Base-by-base conservation (phyloP, 2,329 filamentous ascomycete species). In the Knufia petricola region DNA sequence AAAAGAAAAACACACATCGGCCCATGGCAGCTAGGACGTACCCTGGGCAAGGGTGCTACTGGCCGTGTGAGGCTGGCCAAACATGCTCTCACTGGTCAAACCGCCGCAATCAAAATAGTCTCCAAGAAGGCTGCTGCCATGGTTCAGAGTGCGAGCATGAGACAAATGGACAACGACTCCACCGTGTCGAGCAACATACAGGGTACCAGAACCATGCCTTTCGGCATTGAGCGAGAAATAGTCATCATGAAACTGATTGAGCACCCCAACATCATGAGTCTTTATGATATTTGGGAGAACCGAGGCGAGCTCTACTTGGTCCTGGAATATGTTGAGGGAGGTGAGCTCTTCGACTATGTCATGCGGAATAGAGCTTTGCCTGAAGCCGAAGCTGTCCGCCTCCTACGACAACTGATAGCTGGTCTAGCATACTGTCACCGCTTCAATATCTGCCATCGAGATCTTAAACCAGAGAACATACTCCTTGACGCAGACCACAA, bases 221-320 rank as follows among this genome's bases (percentile, higher is more conserved):
- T 90, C 60, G 85, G 88, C 1, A 85, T 98, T 52, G 90, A 96
- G 67, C 78, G 92, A 48, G 92, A 98, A 63, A 89, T 98, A 34
- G 88, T 90, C 26, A 94, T 98, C 59, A 87, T 98, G 77, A 96
- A 95, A 69, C 76, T 96, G 50, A 86, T 96, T 52, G 84, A 95
- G 60, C 92, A 98, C 67, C 86, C 84, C 4, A 92, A 96, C 64
- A 90, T 96, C 59, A 89, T 95, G 66, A 87, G 85, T 57, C 71
- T 98, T 8, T 92, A 90, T 63, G 92, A 98, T 67, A 90, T 98
- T 24, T 98, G 90, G 90, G 92, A 98, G 69, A 96, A 95, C 63
- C 78, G 86, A 19, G 85, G 87, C 49, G 89, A 98, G 66, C 82
- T 98, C 86, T 96, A 96, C 64, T 76, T 98, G 34, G 88, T 98